phyloP scores from a whole-genome alignment of 345 rosid genomes.

The Stellera chamaejasme region DNA sequence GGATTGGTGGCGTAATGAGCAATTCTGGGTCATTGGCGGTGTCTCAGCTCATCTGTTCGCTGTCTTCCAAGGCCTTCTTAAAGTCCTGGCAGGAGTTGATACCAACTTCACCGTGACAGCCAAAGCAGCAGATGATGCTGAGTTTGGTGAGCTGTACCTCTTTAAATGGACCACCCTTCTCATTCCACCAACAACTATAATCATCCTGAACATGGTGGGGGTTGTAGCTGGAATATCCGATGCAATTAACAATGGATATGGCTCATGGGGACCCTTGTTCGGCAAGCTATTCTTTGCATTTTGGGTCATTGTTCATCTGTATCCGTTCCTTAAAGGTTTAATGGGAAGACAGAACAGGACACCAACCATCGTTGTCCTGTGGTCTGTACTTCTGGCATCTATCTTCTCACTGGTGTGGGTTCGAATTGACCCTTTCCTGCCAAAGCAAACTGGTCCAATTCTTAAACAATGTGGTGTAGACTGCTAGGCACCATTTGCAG shows the following conservation, averaged over 20 bases:
- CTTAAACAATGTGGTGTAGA: constrained; percentile 94
- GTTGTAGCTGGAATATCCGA: constrained; percentile 87
- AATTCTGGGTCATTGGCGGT: constrained; percentile 96
- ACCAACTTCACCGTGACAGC: constrained; percentile 95
- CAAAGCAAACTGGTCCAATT: constrained; percentile 80
- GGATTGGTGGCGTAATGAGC: constrained; percentile 96
- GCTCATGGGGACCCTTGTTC: constrained; percentile 87
- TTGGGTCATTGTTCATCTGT: constrained; percentile 95
- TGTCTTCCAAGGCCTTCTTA: constrained; percentile 93
- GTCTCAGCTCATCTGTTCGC: constrained; percentile 97
- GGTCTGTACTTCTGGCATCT: constrained; percentile 86
- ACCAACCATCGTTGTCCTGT: constrained; percentile 85
- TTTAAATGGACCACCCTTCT: constrained; percentile 98
- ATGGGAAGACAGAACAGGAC: constrained; percentile 94
- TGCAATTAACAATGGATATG: constrained; percentile 82
- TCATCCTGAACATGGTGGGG: constrained; percentile 88
- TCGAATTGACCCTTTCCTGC: constrained; percentile 90
- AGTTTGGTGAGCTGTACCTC: constrained; percentile 89
- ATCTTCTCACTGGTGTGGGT: constrained; percentile 94
- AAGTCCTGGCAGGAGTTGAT: constrained; percentile 88
- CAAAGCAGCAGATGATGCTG: constrained; percentile 64
- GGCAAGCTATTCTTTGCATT: constrained; percentile 89
- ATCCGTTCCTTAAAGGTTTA: constrained; percentile 93
- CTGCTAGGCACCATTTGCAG: constrained; percentile 31
- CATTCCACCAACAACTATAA: constrained; percentile 92